A percentile compares a stretch with the other conserved stretches of the same genome.
These are phyloP conservation scores for Paramyrothecium sp. DNA, from an alignment of 2,329 filamentous ascomycete genomes.

Conservation along the genomic window DNA sequence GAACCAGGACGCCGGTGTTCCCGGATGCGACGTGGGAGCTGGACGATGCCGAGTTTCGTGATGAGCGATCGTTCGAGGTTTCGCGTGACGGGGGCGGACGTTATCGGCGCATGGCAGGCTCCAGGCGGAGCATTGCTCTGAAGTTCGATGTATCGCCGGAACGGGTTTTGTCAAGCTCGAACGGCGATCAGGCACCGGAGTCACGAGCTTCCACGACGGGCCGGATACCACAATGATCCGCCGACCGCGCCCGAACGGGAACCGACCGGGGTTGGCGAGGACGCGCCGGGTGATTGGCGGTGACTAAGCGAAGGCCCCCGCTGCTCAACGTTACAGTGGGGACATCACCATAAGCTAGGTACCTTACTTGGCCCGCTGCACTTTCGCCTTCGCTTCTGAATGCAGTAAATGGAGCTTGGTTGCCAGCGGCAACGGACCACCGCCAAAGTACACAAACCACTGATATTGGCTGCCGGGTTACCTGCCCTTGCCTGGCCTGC, in stretches of 20 bases:
- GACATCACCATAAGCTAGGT: not conserved
- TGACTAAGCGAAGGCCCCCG: not conserved
- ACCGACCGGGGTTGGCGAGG: not conserved
- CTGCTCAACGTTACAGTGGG: not conserved
- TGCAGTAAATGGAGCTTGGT: constrained; percentile 8
- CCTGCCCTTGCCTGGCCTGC: too few relatives aligned
- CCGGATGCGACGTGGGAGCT: not conserved
- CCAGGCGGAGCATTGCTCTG: not conserved
- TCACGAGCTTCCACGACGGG: not conserved
- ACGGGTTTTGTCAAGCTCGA: not conserved
- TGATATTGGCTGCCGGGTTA: not conserved
- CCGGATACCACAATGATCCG: not conserved
- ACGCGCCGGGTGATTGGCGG: not conserved
- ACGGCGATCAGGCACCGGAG: not conserved
- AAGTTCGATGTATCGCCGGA: not conserved
- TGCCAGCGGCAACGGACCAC: constrained; percentile 28
- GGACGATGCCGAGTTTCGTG: not conserved
- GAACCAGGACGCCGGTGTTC: not conserved
- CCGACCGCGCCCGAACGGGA: not conserved
- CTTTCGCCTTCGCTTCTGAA: not conserved
- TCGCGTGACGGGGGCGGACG: not conserved
- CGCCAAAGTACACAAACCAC: constrained; percentile 33
- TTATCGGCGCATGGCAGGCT: not conserved
- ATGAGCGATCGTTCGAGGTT: too few relatives aligned
- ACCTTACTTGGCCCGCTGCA: not conserved